Evolutionary conservation across 2,329 filamentous ascomycete species (phyloP), one percentile per base, ranked within the genome.

Genomic region (Claviceps sp.): DNA sequence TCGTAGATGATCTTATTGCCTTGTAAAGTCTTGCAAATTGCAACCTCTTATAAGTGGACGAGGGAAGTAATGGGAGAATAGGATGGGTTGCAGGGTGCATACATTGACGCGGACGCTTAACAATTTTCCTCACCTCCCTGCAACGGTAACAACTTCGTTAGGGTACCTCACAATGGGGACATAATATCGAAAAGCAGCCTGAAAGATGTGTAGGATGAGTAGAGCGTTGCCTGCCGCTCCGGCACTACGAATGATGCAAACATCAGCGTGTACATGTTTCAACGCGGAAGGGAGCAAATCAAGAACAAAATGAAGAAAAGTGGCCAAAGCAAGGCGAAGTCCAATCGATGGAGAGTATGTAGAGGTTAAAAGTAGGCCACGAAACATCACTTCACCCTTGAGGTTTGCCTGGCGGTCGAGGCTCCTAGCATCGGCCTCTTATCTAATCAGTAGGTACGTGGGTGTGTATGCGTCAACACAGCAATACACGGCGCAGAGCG

Each of bases 1-100:
- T 45, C 6, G 36, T 44, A 49, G 50, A 50, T n/a, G 50, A 53
- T 20, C 40, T 50, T 22, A 47, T 54, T 54, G 47, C 42, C 24
- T 38, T 54, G 49, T 55, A 55, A 44, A 36, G 13, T n/a, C 16
- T 9, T 9, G 4, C 5, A 14, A 41, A 38, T 22, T 22, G 22
- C 22, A 8, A 3, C 2, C 6, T 24, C n/a, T 36, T 43, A 14
- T 37, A 30, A 18, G 34, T 38, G 44, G 42, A 52, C 48, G 47
- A 42, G 20, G 41, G 9, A 50, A 37, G 41, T 30, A 26, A 24
- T 5, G 42, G 20, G 14, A 18, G 18, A 45, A 24, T 18, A 38
- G 11, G n/a, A 7, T 43, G 44, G 26, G 41, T 20, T n/a, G 30
- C 20, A 50, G 22, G 38, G 13, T 40, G 18, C 18, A 24, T 49